These are phyloP conservation scores for Cucurbita ficifolia DNA, from an alignment of 306 rosid species.

Conservation along the genomic window DNA sequence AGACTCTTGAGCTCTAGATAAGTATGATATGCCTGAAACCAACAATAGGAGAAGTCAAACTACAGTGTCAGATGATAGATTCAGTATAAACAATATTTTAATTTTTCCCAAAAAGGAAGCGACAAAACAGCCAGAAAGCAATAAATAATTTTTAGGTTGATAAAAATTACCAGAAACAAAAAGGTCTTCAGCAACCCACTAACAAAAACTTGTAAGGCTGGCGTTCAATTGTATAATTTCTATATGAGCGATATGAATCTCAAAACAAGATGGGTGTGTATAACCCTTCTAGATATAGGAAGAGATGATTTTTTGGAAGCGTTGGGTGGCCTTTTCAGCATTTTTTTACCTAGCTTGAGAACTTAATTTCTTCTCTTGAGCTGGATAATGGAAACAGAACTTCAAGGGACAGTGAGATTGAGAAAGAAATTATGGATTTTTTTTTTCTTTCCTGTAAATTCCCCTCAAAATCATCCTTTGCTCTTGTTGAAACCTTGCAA, in stretches of 20 bases:
- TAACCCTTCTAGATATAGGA: not conserved
- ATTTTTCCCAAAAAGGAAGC: not conserved
- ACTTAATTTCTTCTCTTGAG: not conserved
- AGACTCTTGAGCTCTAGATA: conserved; percentile 70
- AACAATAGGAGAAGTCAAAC: conserved; percentile 8
- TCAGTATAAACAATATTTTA: not conserved
- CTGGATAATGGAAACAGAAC: not conserved
- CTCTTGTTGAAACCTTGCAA: not conserved
- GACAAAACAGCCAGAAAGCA: not conserved
- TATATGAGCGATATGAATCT: not conserved
- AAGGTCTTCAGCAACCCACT: not conserved
- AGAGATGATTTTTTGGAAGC: not conserved
- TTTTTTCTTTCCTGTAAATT: not conserved
- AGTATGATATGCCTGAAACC: conserved; percentile 66
- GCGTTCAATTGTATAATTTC: not conserved
- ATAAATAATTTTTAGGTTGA: not conserved
- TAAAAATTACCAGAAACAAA: not conserved
- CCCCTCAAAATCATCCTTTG: not conserved
- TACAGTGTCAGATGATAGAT: not conserved
- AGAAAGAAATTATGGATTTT: not conserved
- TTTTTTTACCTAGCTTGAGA: not conserved
- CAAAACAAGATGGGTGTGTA: not conserved
- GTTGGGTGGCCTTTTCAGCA: not conserved
- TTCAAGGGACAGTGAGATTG: not conserved
- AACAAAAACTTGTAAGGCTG: not conserved